Percentiles rank a stretch among this genome's conserved stretches.
phyloP scores from a whole-genome alignment of 306 rosid species.

The Vigna trinervia region DNA sequence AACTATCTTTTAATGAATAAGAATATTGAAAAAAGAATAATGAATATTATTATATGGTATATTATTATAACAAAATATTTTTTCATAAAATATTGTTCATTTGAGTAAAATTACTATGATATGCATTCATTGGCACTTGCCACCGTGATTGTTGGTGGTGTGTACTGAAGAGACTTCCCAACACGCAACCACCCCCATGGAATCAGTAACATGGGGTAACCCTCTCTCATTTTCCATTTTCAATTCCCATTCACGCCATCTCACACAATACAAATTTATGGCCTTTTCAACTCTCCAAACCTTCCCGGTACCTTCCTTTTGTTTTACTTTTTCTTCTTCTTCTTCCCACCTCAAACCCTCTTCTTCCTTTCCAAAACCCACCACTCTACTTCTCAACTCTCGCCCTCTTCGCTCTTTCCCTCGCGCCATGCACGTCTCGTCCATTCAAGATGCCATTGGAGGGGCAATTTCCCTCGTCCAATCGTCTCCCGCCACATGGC shows the following conservation, averaged over 20 bases:
- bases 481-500: conserved; percentile 88
- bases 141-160: not conserved
- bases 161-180: not conserved
- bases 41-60: too few species aligned
- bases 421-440: conserved; percentile 42
- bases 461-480: conserved; percentile 65
- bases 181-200: not conserved
- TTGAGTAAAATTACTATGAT: too few species aligned
- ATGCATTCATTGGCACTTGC: too few species aligned
- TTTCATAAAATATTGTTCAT: too few species aligned
- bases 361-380: conserved; percentile 41
- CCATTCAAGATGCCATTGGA: conserved; percentile 57
- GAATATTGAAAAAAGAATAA: too few species aligned
- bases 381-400: conserved; percentile 31
- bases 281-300: conserved; percentile 44
- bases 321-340: not conserved
- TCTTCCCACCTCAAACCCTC: conserved; percentile 2
- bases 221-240: not conserved
- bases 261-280: conserved; percentile 1
- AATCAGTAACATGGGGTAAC: conserved; percentile 8
- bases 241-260: conserved; percentile 30
- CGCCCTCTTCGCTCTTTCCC: conserved; percentile 31
- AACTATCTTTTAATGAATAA: too few species aligned
- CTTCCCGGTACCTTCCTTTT: conserved; percentile 35
- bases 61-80: too few species aligned